Evolutionary conservation across 1,284 basidiomycete species (phyloP).

Genomic region (Microstroma glucosiphilum): DNA sequence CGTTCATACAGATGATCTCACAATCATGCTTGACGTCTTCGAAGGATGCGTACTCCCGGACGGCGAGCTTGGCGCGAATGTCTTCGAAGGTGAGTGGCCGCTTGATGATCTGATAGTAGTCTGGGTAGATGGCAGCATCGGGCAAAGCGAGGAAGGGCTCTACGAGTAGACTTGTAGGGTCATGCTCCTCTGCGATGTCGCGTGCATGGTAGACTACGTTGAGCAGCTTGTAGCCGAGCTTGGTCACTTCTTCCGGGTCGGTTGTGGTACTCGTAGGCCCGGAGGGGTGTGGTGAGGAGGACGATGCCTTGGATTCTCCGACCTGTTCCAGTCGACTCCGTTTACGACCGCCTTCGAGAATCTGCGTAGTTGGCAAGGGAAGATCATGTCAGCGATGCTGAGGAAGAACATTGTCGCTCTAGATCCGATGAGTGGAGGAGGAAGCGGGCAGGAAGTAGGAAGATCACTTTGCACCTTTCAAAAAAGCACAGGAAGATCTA

Average conservation of each 20-base stretch:
- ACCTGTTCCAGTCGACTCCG: slow-evolving; percentile 20
- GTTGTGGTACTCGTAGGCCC: slow-evolving; percentile 1
- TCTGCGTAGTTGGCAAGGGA: slow-evolving; percentile 8
- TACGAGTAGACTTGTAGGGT: slow-evolving; percentile 55
- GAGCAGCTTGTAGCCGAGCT: slow-evolving; percentile 14
- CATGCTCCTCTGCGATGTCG: neutral
- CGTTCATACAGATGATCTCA: slow-evolving; percentile 80
- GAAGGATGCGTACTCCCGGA: slow-evolving; percentile 61
- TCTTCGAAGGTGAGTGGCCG: slow-evolving; percentile 78
- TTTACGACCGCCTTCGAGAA: slow-evolving; percentile 33
- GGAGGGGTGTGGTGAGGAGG: slow-evolving; percentile 7
- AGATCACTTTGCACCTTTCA: neutral
- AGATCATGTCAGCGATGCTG: neutral
- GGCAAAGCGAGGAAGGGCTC: slow-evolving; percentile 71
- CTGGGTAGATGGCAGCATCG: slow-evolving; percentile 71
- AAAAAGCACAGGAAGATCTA: neutral
- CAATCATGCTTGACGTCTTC: slow-evolving; percentile 72
- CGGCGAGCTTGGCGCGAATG: slow-evolving; percentile 65
- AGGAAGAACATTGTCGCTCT: neutral
- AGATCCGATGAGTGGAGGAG: neutral
- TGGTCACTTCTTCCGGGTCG: slow-evolving; percentile 4
- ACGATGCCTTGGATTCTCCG: slow-evolving; percentile 14
- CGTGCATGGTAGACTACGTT: slow-evolving; percentile 14
- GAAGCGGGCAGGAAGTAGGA: neutral
- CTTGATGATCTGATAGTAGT: slow-evolving; percentile 83